Base-by-base conservation (phyloP, 164 flowering plant species). In the Euptelea pleiosperma region DNA sequence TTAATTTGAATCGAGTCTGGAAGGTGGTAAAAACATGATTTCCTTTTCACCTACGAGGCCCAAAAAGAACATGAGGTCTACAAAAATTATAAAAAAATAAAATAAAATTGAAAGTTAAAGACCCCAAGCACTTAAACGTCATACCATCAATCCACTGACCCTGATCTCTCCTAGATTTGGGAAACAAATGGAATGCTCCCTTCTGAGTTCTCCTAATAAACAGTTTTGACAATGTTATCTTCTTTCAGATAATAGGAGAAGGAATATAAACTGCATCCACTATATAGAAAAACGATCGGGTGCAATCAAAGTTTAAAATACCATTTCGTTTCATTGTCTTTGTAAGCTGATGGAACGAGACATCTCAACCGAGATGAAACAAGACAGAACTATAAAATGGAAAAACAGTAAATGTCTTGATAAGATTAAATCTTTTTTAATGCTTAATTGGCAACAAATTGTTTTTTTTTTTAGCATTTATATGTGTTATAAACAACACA, bases 81-180 rank as follows among this genome's bases (percentile, higher is more conserved):
- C 28, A 43, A 44, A 34, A n/a, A 6, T 3, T n/a, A n/a, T n/a
- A n/a, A n/a, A n/a, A n/a, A n/a, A 28, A 53, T 8, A 37, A 14
- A 33, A 19, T 4, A 39, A 10, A 65, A 22, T 22, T 35, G 21
- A 14, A 43, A 35, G 3, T 25, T 15, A 12, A 47, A 2, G 46
- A 45, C 0, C 28, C 14, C 7, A 41, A n/a, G 25, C 14, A 31
- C 15, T 15, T 21, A 47, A 31, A 8, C 15, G 43, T 12, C 53
- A 22, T 70, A 85, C 91, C 89, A 73, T 75, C 50, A 83, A 39
- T 36, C 72, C 76, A 64, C 58, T 8, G 35, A 77, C 69, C 45
- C 16, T 60, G 61, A 86, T 78, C 50, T 69, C 68, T 62, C 89
- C 86, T 29, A 76, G 14, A 36, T 58, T 40, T 7, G 83, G 85